Evolutionary conservation across 2,329 filamentous ascomycete genomes (phyloP), one percentile per base, ranked within the genome.

Genomic region (Neonectria sp.): DNA sequence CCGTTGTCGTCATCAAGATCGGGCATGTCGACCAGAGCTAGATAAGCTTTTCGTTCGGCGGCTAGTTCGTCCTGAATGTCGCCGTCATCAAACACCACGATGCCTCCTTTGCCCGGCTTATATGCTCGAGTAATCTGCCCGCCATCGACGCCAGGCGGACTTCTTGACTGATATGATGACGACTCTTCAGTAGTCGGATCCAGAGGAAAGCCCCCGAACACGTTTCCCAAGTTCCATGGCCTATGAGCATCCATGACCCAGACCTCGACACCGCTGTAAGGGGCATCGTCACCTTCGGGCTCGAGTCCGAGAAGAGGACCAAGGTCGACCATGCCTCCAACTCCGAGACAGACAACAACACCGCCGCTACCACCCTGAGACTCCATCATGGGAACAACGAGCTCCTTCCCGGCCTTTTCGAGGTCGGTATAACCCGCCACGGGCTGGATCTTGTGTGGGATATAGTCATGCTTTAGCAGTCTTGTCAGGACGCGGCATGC

Each of bases 381-480:
- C 77, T 93, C 91, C 86, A 94, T 95, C 93, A 98, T 95, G 12
- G 95, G 95, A 61, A 86, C 87, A 46, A 98, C 92, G 51, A 97
- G 86, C 72, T 95, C 91, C 76, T 89, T 88, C 52, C 95, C 95
- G 25, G 92, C 92, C 73, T 90, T 91, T 77, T 93, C 88, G 53
- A 99, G 89, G 79, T 98, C 96, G 71, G 90, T 91, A 89, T 98
- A 98, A 62, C 96, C 96, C 24, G 94, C 90, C 61, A 99, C 92
- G 1, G 96, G 96, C 77, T 98, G 94, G 77, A 98, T 97, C 82
- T 98, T 98, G 84, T 98, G 95, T 15, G 93, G 93, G 74, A 99
- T 97, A 79, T 97, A 98, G 85, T 99, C 96, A 86, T 95, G 93
- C 83, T 97, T 98, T 68, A 99, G 87, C n/a, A 99, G 88, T 57